Evolutionary conservation across 2,329 filamentous ascomycete species (phyloP).

Genomic region (Botrytis byssoidea): DNA sequence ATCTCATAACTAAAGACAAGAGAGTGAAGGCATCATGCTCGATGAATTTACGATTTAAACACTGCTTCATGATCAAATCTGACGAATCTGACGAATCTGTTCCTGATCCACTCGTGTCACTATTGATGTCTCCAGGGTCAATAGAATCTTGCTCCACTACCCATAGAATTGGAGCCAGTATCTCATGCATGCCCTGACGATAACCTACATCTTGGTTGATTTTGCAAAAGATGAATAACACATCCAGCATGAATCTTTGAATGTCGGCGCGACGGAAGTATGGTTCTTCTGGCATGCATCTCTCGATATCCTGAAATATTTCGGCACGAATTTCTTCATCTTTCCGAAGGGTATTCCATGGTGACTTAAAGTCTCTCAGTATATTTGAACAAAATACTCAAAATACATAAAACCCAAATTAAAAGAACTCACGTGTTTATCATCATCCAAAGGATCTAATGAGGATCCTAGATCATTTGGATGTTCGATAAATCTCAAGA

Average conservation of each 20-base stretch:
- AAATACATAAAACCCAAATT: background rate
- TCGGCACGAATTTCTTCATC: conserved; percentile 84
- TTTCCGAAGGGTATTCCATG: conserved; percentile 81
- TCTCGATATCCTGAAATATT: conserved; percentile 90
- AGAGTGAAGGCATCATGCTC: conserved; percentile 90
- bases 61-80: conserved; percentile 51
- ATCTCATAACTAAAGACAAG: conserved; percentile 85
- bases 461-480: conserved; percentile 75
- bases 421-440: conserved; percentile 51
- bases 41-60: conserved; percentile 70
- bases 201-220: conserved; percentile 83
- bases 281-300: conserved; percentile 83
- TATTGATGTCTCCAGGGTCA: conserved; percentile 40
- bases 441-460: conserved; percentile 83
- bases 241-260: conserved; percentile 79
- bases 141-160: conserved; percentile 81
- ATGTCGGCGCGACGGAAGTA: conserved; percentile 81
- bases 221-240: conserved; percentile 94
- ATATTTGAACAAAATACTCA: conserved; percentile 23
- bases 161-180: conserved; percentile 85
- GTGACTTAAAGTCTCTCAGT: conserved; percentile 65
- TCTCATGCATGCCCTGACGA: conserved; percentile 97
- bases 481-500: conserved; percentile 79
- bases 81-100: conserved; percentile 23
- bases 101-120: conserved; percentile 39